A percentile compares a stretch with the other conserved stretches of the same genome.
Conservation (phyloP, 306 rosid species). For the Herpetospermum pedunculosum region DNA sequence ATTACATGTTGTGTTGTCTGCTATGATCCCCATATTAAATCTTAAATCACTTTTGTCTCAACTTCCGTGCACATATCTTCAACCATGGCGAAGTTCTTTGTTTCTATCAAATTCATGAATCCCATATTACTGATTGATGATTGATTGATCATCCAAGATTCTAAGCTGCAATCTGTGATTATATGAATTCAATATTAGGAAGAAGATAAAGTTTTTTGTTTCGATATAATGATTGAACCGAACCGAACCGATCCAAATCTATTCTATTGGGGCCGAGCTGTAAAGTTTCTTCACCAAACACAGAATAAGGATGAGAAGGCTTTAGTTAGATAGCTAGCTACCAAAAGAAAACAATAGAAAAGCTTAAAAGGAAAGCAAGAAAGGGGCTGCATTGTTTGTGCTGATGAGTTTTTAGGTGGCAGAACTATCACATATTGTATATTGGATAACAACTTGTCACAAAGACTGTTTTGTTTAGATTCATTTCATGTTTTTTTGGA, state of each 20-base stretch:
- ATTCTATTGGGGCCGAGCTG: conserved; percentile 1
- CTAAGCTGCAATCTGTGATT: not conserved
- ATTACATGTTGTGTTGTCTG: not conserved
- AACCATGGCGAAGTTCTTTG: not conserved
- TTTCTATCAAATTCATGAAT: conserved; percentile 1
- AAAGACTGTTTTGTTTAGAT: not conserved
- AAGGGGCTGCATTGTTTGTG: not conserved
- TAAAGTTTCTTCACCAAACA: not conserved
- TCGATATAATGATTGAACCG: not conserved
- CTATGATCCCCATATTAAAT: not conserved
- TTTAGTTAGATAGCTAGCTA: not conserved
- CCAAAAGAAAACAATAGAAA: not conserved
- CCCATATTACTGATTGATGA: not conserved
- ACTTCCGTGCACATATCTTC: not conserved
- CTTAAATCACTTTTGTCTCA: not conserved
- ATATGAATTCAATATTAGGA: not conserved
- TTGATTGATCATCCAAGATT: conserved; percentile 1
- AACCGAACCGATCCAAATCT: not conserved
- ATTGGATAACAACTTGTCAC: conserved; percentile 8
- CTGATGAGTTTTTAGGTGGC: not conserved
- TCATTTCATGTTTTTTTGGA: not conserved
- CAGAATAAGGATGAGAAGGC: not conserved
- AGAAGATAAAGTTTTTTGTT: not conserved
- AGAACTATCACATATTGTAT: not conserved
- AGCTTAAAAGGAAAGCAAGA: not conserved